Base-by-base conservation (phyloP, 225 moss, liverwort and hornwort genomes). In the Neckera pumila region DNA sequence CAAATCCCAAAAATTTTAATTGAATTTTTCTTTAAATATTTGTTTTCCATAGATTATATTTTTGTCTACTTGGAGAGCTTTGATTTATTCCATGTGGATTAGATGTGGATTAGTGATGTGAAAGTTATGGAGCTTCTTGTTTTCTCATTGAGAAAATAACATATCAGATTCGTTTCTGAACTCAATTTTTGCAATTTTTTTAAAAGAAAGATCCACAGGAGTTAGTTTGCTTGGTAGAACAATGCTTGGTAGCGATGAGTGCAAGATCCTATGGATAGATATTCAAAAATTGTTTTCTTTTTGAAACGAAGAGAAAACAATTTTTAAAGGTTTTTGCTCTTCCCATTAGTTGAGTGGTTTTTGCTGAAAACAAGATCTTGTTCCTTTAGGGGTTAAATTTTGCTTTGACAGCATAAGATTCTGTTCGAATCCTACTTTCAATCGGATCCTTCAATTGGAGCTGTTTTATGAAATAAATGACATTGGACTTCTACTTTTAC, bases 341-440 rank as follows among this genome's bases (percentile, higher is more conserved):
- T n/a, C n/a, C n/a, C n/a, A n/a, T n/a, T n/a, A n/a, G n/a, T n/a
- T n/a, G 14, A 17, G 27, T 11, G 45, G 1, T 45, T 73, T 49
- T 49, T 49, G 4, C 19, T 49, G 20, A 49, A 75, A 12, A 16
- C 0, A 45, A 2, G 18, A 11, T 18, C 54, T 54, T 2, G 3
- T 0, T 28, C 4, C 6, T 45, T 3, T 10, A 33, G 0, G 19
- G 33, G 33, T 18, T 12, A 2, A 54, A 77, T 25, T 59, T 28
- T 53, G 17, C 30, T 51, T 64, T 26, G 12, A 11, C 30, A 54
- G 3, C 43, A 67, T 21, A 9, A 1, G 31, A 43, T 43, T 60
- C 2, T 42, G 42, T 57, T 43, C 1, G 31, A 64, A 34, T 57
- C 19, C 25, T 67, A 22, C 28, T 7, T 76, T 57, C 14, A 30